Base-by-base conservation (phyloP, 257 asterid species). In the Nicotiana obtusifolia region DNA sequence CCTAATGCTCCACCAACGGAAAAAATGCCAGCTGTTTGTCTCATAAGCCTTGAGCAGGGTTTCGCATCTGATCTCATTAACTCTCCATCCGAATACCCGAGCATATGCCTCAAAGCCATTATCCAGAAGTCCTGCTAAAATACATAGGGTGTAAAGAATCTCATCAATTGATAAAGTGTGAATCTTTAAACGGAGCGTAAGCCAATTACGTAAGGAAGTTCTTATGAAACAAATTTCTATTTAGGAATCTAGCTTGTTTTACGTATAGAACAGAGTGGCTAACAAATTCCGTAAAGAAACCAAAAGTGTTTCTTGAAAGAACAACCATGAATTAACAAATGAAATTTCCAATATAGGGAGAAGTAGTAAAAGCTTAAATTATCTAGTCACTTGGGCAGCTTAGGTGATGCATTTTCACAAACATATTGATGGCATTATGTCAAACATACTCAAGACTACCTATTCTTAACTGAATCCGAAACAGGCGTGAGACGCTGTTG, bases 31-130 rank as follows among this genome's bases (percentile, higher is more conserved):
- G 98, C 98, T 37, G 98, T 92, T 81, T 93, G 97, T 82, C 95
- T 88, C 97, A 89, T 93, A 89, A 95, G 81, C 68, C 95, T 86
- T 37, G 94, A 85, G 84, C 99, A 92, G 0, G 98, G 98, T 83
- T 95, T 93, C 76, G 92, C 87, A 89, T 95, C 98, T 37, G 99
- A 91, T 60, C 98, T 88, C 98, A 95, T 95, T 61, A 95, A 84
- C 62, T 95, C 98, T 56, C 97, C 97, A 85, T 91, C 94, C 19
- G 95, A 94, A 81, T 89, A 93, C 61, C 98, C 98, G 62, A 91
- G 91, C 89, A 90, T 85, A 49, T 88, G 95, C 87, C 99, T 90
- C 80, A 92, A 83, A 2, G 98, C 93, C 98, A 93, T 94, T 22
- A 65, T 82, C 83, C 80, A 57, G 7, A 56, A 73, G 7, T 41